These are phyloP conservation scores for Nicotiana benthamiana DNA, from an alignment of 257 asterid genomes.

Conservation along the genomic window DNA sequence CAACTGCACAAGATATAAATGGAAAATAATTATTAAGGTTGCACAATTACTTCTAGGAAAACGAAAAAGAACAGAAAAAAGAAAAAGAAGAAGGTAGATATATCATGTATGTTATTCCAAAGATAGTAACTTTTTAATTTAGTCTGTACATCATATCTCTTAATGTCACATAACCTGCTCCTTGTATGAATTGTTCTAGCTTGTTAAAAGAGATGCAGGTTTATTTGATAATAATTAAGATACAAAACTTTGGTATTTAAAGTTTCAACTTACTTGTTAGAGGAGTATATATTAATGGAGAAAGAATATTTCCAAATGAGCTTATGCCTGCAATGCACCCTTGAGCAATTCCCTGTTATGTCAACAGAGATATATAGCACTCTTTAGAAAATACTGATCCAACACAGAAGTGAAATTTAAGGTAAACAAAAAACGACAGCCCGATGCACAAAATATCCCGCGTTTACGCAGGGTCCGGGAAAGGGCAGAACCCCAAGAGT, in stretches of 20 bases:
- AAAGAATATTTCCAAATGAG: conserved; percentile 5
- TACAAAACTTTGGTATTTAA: neutral
- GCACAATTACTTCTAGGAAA: neutral
- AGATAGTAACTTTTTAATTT: neutral
- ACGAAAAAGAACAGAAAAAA: no score
- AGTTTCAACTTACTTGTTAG: neutral
- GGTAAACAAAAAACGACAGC: neutral
- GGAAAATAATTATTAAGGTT: neutral
- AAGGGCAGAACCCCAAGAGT: no score
- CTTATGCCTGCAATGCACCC: conserved; percentile 11
- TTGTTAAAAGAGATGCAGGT: neutral
- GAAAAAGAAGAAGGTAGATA: no score
- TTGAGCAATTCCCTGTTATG: conserved; percentile 12
- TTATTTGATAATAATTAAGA: neutral
- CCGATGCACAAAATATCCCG: no score
- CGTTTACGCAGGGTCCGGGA: no score
- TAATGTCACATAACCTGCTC: no score
- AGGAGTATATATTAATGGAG: conserved; percentile 14
- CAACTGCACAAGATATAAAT: conserved; percentile 10
- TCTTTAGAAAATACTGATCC: neutral
- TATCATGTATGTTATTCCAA: neutral
- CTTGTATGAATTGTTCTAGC: neutral
- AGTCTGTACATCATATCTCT: neutral
- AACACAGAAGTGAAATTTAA: neutral
- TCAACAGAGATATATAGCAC: neutral